A percentile compares a stretch with the other conserved stretches of the same genome.
phyloP scores from a whole-genome alignment of 345 rosid species.

The Pistacia atlantica region DNA sequence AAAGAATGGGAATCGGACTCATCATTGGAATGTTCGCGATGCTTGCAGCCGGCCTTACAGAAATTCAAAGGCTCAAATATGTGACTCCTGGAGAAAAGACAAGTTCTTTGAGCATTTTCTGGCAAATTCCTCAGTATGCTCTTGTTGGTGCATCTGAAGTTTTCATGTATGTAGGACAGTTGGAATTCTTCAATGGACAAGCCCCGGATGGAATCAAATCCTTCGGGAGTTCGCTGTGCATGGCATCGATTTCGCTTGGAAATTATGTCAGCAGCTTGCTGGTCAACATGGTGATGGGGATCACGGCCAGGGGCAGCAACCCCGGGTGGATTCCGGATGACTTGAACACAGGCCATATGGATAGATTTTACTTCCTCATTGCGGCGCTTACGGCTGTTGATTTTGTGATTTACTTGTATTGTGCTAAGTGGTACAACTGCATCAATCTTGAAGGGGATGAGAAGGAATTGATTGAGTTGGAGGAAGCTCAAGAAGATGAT shows the following conservation, averaged over 20 bases:
- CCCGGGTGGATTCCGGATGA: slow-evolving; percentile 85
- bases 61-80: slow-evolving; percentile 53
- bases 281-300: slow-evolving; percentile 63
- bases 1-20: slow-evolving; percentile 86
- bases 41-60: slow-evolving; percentile 80
- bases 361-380: slow-evolving; percentile 70
- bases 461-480: slow-evolving; percentile 18
- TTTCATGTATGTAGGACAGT: slow-evolving; percentile 90
- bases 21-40: slow-evolving; percentile 76
- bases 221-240: slow-evolving; percentile 91
- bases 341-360: slow-evolving; percentile 75
- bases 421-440: slow-evolving; percentile 76
- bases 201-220: slow-evolving; percentile 91
- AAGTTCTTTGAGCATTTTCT: slow-evolving; percentile 69
- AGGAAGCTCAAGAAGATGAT: slow-evolving; percentile 15
- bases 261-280: slow-evolving; percentile 80
- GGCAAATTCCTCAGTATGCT: slow-evolving; percentile 90
- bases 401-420: slow-evolving; percentile 55
- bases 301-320: slow-evolving; percentile 50
- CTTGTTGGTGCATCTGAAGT: slow-evolving; percentile 86
- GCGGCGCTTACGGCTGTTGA: slow-evolving; percentile 68
- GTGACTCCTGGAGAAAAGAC: slow-evolving; percentile 46
- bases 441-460: slow-evolving; percentile 50
- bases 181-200: slow-evolving; percentile 89
- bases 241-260: slow-evolving; percentile 96